Conservation (phyloP, 192 early-diverging fungal species). For the Dimargaris cristalligena region DNA sequence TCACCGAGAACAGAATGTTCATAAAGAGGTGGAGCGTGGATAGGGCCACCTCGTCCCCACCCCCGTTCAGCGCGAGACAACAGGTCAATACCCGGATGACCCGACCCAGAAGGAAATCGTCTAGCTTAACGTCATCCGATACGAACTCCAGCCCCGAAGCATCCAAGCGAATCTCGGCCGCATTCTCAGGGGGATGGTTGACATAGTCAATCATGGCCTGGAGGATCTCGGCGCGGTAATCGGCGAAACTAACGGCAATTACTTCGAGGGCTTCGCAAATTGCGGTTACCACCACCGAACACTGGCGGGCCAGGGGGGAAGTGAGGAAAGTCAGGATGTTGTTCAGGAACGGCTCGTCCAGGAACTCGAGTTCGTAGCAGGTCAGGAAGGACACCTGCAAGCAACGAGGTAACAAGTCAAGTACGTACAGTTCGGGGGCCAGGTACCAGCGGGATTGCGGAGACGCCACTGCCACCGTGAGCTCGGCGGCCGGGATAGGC, state of each 20-base stretch:
- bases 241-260: not conserved
- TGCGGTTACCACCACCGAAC: not conserved
- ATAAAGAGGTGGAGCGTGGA: conserved; percentile 10
- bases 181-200: not conserved
- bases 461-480: not conserved
- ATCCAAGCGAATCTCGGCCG: not conserved
- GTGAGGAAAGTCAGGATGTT: not conserved
- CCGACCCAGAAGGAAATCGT: conserved; percentile 1
- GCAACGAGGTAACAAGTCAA: conserved; percentile 1
- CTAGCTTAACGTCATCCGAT: not conserved
- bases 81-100: conserved; percentile 1
- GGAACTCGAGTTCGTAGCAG: not conserved
- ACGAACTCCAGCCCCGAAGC: not conserved
- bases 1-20: conserved; percentile 4
- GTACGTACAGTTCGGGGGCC: conserved; percentile 9
- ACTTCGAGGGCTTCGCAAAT: conserved; percentile 5
- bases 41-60: not conserved
- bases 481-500: not conserved
- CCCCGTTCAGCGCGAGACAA: not conserved
- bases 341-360: conserved; percentile 10
- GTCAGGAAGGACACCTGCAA: not conserved
- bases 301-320: not conserved
- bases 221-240: conserved; percentile 11
- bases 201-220: conserved; percentile 6
- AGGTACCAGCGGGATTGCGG: conserved; percentile 5